Evolutionary conservation across 2,329 filamentous ascomycete genomes (phyloP).

Genomic region (Paraphoma sp.): DNA sequence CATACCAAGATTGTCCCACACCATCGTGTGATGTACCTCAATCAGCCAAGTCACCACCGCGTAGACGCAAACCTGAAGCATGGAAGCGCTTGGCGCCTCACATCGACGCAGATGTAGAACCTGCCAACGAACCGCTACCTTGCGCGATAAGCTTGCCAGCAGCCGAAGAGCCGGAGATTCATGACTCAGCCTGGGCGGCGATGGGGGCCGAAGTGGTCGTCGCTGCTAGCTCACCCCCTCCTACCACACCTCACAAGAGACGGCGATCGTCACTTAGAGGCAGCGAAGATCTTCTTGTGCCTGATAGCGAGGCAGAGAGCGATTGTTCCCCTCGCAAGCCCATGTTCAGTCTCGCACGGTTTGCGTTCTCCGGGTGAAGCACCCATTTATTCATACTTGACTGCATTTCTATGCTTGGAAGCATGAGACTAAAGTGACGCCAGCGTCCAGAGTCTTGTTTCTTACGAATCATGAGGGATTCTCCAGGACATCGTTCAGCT

Average conservation of each 20-base stretch:
- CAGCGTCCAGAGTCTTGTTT: too few relatives aligned
- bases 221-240: conserved; percentile 35
- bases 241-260: conserved; percentile 25
- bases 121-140: conserved; percentile 3
- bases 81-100: conserved; percentile 11
- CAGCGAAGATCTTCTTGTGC: conserved; percentile 56
- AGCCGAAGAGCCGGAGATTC: conserved; percentile 14
- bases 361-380: conserved; percentile 42
- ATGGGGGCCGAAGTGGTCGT: conserved; percentile 42
- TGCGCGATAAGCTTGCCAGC: conserved; percentile 12
- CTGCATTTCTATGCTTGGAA: conserved; percentile 7
- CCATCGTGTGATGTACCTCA: conserved; percentile 2
- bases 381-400: conserved; percentile 5
- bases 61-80: conserved; percentile 13
- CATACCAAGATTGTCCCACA: conserved; percentile 23
- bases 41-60: conserved; percentile 6
- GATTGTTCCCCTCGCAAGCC: conserved; percentile 44
- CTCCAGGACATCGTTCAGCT: too few relatives aligned
- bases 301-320: conserved; percentile 52
- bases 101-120: conserved; percentile 5
- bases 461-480: too few relatives aligned
- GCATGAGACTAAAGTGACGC: neutral
- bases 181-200: conserved; percentile 34
- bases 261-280: conserved; percentile 43
- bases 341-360: conserved; percentile 48